Evolutionary conservation across 306 rosid genomes (phyloP).

Genomic region (Trifolium pratense): DNA sequence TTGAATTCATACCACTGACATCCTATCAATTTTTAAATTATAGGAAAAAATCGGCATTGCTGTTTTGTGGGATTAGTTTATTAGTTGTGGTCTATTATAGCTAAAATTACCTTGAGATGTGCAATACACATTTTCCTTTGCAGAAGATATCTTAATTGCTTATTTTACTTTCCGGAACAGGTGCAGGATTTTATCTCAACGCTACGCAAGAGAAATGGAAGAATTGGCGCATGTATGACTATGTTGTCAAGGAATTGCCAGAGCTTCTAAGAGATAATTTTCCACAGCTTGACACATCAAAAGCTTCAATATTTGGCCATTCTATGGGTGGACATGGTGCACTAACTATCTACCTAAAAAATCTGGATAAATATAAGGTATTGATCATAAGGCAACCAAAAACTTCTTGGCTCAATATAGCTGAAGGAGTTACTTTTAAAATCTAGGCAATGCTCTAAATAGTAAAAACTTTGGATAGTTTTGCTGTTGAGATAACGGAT

Average conservation of each 20-base stretch:
- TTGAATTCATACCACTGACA: not conserved
- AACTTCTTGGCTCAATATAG: constrained; percentile 3
- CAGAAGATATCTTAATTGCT: constrained; percentile 30
- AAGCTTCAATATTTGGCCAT: constrained; percentile 89
- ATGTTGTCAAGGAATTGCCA: constrained; percentile 89
- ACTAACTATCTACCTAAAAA: constrained; percentile 81
- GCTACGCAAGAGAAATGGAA: constrained; percentile 98
- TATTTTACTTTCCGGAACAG: constrained; percentile 49
- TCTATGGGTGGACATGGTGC: constrained; percentile 99
- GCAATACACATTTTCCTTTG: constrained; percentile 11
- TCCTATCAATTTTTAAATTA: not conserved
- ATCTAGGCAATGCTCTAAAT: constrained; percentile 8
- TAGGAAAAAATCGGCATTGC: not conserved
- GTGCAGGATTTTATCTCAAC: constrained; percentile 95
- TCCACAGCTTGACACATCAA: constrained; percentile 77
- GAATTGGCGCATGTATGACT: constrained; percentile 97
- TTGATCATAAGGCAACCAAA: constrained; percentile 25
- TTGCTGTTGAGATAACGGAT: constrained; percentile 10
- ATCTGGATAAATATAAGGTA: constrained; percentile 89
- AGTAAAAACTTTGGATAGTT: constrained; percentile 19
- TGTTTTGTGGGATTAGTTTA: constrained; percentile 18
- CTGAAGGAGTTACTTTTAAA: not conserved
- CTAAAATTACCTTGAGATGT: constrained; percentile 29
- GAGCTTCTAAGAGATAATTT: constrained; percentile 72
- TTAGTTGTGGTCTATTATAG: constrained; percentile 25